phyloP scores from a whole-genome alignment of 768 basidiomycete genomes.

The Hemileccinum impolitum region DNA sequence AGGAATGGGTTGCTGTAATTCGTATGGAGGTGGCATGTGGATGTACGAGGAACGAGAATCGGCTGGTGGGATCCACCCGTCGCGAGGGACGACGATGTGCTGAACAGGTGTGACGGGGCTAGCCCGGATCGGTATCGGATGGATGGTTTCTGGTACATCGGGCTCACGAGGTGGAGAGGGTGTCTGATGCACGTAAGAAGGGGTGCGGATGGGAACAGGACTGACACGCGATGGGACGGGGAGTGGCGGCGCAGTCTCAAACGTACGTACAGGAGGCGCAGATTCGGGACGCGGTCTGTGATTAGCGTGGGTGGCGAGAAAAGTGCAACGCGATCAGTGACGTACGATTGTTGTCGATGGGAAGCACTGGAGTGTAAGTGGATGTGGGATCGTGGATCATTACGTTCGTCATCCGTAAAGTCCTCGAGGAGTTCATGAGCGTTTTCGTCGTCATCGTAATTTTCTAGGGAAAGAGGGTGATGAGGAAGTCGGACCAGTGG shows the following conservation, averaged over 20 bases:
- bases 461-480: slow-evolving; percentile 10
- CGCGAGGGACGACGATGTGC: slow-evolving; percentile 11
- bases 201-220: slow-evolving; percentile 15
- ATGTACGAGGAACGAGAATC: slow-evolving; percentile 27
- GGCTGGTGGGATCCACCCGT: slow-evolving; percentile 29
- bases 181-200: slow-evolving; percentile 18
- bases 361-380: slow-evolving; percentile 17
- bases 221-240: slow-evolving; percentile 20
- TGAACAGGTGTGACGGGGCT: slow-evolving; percentile 11
- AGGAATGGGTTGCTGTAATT: slow-evolving; percentile 11
- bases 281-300: slow-evolving; percentile 27
- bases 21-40: slow-evolving; percentile 21
- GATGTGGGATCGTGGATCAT: slow-evolving; percentile 13
- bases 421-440: slow-evolving; percentile 10
- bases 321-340: slow-evolving; percentile 4
- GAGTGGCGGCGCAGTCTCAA: slow-evolving; percentile 18
- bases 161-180: slow-evolving; percentile 6
- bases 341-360: slow-evolving; percentile 22
- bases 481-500: slow-evolving; percentile 13
- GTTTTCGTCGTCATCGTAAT: slow-evolving; percentile 12
- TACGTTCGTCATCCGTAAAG: slow-evolving; percentile 20
- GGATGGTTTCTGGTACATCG: slow-evolving; percentile 26
- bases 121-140: slow-evolving; percentile 27
- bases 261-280: slow-evolving; percentile 23
- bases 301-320: slow-evolving; percentile 12